phyloP scores from a whole-genome alignment of 192 early-diverging fungal genomes.

The Phycomyces nitens region DNA sequence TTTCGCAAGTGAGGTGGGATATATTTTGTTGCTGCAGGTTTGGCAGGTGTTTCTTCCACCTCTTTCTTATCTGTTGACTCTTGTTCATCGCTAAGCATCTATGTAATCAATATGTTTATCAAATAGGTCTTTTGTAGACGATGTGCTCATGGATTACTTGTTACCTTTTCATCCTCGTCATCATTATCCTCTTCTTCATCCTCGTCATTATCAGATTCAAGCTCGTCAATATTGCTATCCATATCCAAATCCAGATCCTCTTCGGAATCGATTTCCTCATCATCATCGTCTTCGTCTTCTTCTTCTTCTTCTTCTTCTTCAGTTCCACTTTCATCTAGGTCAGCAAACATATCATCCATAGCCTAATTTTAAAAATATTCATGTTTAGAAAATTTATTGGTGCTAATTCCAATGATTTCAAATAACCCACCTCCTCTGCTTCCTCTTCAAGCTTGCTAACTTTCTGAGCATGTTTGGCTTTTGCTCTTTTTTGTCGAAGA shows the following conservation, averaged over 20 bases:
- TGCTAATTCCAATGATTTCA: background rate
- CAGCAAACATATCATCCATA: constrained; percentile 25
- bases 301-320: background rate
- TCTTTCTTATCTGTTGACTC: constrained; percentile 26
- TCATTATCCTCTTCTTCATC: constrained; percentile 31
- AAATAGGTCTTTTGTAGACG: background rate
- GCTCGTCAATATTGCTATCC: constrained; percentile 18
- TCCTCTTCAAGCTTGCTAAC: constrained; percentile 29
- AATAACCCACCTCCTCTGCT: constrained; percentile 30
- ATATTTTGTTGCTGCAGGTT: constrained; percentile 55
- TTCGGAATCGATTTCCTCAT: background rate
- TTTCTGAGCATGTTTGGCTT: constrained; percentile 19
- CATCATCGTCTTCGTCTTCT: background rate
- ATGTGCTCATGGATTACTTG: background rate
- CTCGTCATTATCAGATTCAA: constrained; percentile 20
- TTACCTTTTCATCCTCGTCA: constrained; percentile 15
- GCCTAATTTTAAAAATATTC: background rate
- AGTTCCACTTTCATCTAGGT: constrained; percentile 4
- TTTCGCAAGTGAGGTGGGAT: constrained; percentile 85
- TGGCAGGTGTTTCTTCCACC: constrained; percentile 1
- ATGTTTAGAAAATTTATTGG: background rate
- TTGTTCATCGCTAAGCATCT: constrained; percentile 19
- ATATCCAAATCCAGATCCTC: constrained; percentile 11
- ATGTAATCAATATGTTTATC: background rate
- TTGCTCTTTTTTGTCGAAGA: constrained; percentile 22